Conservation (phyloP, 495 filamentous ascomycete species). For the Apiosordaria backusii region DNA sequence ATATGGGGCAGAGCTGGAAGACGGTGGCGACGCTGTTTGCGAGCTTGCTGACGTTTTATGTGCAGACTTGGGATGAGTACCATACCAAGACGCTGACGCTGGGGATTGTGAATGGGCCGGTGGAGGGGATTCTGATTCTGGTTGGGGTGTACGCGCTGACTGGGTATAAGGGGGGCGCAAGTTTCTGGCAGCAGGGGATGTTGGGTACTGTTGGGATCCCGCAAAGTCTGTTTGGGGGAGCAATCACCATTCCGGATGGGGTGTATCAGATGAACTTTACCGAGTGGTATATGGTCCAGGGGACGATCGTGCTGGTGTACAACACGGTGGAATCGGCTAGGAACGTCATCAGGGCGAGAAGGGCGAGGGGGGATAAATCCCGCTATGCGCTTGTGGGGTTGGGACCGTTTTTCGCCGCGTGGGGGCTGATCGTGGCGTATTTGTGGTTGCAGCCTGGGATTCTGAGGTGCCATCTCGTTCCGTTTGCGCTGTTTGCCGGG, state of each 20-base stretch:
- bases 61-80: conserved; percentile 99
- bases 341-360: conserved; percentile 79
- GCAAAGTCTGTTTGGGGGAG: conserved; percentile 36
- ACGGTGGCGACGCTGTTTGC: conserved; percentile 83
- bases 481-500: conserved; percentile 82
- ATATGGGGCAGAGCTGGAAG: conserved; percentile 88
- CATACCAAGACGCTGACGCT: conserved; percentile 94
- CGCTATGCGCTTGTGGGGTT: conserved; percentile 75
- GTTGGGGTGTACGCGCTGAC: conserved; percentile 82
- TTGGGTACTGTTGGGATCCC: conserved; percentile 67
- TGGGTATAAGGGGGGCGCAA: conserved; percentile 76
- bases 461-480: conserved; percentile 73
- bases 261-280: conserved; percentile 79
- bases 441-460: conserved; percentile 80
- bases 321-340: conserved; percentile 71
- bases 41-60: conserved; percentile 76
- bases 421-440: conserved; percentile 72
- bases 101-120: conserved; percentile 88
- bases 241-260: conserved; percentile 58
- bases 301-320: conserved; percentile 73
- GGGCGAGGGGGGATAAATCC: conserved; percentile 64
- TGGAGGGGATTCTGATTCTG: conserved; percentile 88
- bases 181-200: conserved; percentile 87
- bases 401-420: conserved; percentile 69
- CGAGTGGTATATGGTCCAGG: conserved; percentile 93